Evolutionary conservation across 192 early-diverging fungal species (phyloP), one percentile per base, ranked within the genome.

Genomic region (Piromyces finnis): DNA sequence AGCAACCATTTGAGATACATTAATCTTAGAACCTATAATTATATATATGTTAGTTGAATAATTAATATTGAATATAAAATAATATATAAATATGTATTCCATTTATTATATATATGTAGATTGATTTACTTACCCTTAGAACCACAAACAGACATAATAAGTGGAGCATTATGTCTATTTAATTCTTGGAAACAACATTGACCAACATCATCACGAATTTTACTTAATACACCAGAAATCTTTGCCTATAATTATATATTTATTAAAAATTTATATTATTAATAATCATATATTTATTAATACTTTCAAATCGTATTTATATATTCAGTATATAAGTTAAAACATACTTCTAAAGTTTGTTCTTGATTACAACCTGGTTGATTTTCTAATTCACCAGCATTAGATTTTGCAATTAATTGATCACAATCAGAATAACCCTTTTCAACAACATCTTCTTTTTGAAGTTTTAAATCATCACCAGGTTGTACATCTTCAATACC

Each of bases 1-100:
- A 81, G 97, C 96, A 83, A 98, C 95, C 98, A 99, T 99, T 84
- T 99, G 98, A 29, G 94, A 98, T 82, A 98, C 97, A 88, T 99
- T 99, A 85, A 96, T 91, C 77, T 94, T 90, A 78, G 96, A 98
- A 82, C 98, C 92, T 92, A 83, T 29, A 29, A 6, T 15, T 39
- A 15, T 28, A n/a, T n/a, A n/a, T n/a, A n/a, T n/a, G n/a, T n/a
- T n/a, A n/a, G n/a, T n/a, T n/a, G n/a, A n/a, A n/a, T n/a, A n/a
- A n/a, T n/a, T n/a, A n/a, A n/a, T n/a, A n/a, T n/a, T n/a, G n/a
- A n/a, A n/a, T n/a, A n/a, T n/a, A n/a, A n/a, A n/a, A n/a, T n/a
- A n/a, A n/a, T n/a, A n/a, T n/a, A n/a, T n/a, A n/a, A n/a, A n/a
- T n/a, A n/a, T n/a, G n/a, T n/a, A n/a, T n/a, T n/a, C n/a, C n/a